Conservation (phyloP, 192 early-diverging fungal genomes). For the Coemansia sp. region DNA sequence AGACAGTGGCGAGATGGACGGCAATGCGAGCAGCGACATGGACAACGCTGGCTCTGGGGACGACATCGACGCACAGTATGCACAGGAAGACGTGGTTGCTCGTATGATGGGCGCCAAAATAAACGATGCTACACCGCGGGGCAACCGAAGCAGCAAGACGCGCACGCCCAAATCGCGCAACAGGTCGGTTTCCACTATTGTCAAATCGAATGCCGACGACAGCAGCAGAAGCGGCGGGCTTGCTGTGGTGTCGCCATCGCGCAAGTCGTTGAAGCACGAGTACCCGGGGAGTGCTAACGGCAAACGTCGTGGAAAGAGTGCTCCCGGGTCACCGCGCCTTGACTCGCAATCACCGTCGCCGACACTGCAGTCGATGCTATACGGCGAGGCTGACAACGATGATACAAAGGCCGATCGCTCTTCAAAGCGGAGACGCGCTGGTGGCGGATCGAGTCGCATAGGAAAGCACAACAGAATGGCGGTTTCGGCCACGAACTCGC, state of each 20-base stretch:
- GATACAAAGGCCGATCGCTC: background rate
- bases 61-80: background rate
- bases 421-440: conserved; percentile 24
- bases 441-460: conserved; percentile 1
- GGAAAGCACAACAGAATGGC: conserved; percentile 39
- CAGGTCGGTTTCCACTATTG: conserved; percentile 31
- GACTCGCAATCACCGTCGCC: conserved; percentile 22
- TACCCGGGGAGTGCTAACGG: background rate
- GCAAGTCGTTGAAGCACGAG: background rate
- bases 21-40: conserved; percentile 9
- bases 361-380: conserved; percentile 29
- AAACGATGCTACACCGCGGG: background rate
- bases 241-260: background rate
- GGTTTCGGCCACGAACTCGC: conserved; percentile 43
- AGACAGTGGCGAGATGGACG: conserved; percentile 5
- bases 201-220: conserved; percentile 7
- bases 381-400: conserved; percentile 1
- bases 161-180: conserved; percentile 25
- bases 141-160: conserved; percentile 8
- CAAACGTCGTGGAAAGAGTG: conserved; percentile 39
- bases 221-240: background rate
- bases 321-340: conserved; percentile 42
- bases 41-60: background rate
- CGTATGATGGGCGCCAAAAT: conserved; percentile 28
- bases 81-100: conserved; percentile 33